Percentiles rank a stretch among this genome's conserved stretches.
These are phyloP conservation scores for Epichloe sibirici DNA, from an alignment of 2,329 filamentous ascomycete genomes.

Conservation along the genomic window DNA sequence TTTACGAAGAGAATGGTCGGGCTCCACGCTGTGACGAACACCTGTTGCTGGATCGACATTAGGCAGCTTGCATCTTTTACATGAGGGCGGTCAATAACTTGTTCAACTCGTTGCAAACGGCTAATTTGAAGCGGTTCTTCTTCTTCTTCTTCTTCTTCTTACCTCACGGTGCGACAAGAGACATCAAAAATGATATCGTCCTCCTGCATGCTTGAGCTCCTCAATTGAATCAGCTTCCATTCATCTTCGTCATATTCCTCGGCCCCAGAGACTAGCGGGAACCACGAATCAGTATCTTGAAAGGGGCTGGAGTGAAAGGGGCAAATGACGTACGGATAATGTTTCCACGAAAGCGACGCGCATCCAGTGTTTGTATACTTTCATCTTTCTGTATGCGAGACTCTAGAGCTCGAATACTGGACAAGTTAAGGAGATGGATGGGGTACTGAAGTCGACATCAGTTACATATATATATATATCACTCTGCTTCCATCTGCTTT, in stretches of 20 bases:
- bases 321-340: constrained; percentile 42
- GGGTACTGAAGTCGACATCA: constrained; percentile 40
- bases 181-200: constrained; percentile 32
- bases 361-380: constrained; percentile 39
- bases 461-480: neutral
- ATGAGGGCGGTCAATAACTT: neutral
- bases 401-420: constrained; percentile 50
- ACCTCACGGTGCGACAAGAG: constrained; percentile 53
- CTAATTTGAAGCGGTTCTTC: constrained; percentile 8
- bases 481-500: neutral
- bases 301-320: neutral
- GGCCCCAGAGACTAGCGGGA: constrained; percentile 43
- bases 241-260: constrained; percentile 56
- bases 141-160: constrained; percentile 19
- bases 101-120: neutral
- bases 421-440: constrained; percentile 54
- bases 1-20: constrained; percentile 44
- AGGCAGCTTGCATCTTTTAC: constrained; percentile 50
- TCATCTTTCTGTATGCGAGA: constrained; percentile 39
- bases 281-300: neutral
- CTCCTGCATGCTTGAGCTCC: constrained; percentile 21
- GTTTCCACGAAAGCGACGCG: constrained; percentile 57
- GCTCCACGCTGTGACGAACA: constrained; percentile 40
- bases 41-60: constrained; percentile 55
- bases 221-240: constrained; percentile 51